Evolutionary conservation across 2,329 filamentous ascomycete genomes (phyloP).

Genomic region (Graphium sp.): DNA sequence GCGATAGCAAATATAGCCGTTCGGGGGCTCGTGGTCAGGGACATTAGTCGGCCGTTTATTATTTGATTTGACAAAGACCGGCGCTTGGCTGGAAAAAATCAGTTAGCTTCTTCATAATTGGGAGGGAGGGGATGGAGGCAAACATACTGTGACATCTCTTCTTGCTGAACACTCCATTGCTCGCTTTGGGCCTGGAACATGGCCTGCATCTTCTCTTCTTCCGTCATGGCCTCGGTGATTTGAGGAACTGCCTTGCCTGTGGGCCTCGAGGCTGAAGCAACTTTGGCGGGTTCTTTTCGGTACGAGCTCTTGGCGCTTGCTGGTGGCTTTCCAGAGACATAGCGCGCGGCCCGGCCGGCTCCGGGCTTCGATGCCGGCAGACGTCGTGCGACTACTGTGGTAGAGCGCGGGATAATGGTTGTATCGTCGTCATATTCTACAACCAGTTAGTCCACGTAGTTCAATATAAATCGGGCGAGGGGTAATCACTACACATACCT

Average conservation of each 20-base stretch:
- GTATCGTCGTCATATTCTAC: conserved; percentile 95
- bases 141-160: conserved; percentile 71
- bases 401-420: conserved; percentile 88
- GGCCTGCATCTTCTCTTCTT: conserved; percentile 84
- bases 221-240: conserved; percentile 68
- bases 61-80: conserved; percentile 39
- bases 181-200: conserved; percentile 83
- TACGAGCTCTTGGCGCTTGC: conserved; percentile 69
- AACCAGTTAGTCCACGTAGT: conserved; percentile 11
- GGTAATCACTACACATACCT: conserved; percentile 38
- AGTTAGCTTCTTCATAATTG: conserved; percentile 13
- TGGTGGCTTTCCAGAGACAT: conserved; percentile 93
- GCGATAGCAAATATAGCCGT: conserved; percentile 89
- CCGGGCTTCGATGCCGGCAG: conserved; percentile 72
- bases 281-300: conserved; percentile 44
- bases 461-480: not conserved
- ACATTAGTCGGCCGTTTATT: conserved; percentile 55
- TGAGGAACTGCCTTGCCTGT: conserved; percentile 41
- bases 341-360: conserved; percentile 79
- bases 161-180: conserved; percentile 85
- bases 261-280: conserved; percentile 38
- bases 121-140: not conserved
- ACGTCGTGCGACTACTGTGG: conserved; percentile 77
- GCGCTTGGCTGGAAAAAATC: conserved; percentile 35
- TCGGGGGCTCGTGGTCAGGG: conserved; percentile 82